Percentiles rank a stretch among this genome's conserved stretches.
phyloP scores from a whole-genome alignment of 2,329 filamentous ascomycete genomes.

The Xylariomycetidae sp. region DNA sequence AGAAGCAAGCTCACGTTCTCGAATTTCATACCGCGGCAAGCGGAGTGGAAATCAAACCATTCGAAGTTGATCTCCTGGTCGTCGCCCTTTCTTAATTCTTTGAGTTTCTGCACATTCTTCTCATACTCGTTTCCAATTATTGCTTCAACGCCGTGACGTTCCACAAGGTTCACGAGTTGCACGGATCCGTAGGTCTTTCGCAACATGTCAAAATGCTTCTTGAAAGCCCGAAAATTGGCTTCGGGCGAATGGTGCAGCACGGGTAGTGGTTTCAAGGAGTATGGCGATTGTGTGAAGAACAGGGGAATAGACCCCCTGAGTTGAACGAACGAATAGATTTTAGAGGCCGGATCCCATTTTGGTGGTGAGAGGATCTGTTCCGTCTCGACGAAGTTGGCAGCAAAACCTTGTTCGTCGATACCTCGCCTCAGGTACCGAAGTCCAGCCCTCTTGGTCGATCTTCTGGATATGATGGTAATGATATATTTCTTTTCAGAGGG shows the following conservation, averaged over 20 bases:
- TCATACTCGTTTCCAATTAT: constrained; percentile 77
- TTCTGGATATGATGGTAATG: constrained; percentile 86
- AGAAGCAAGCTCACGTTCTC: constrained; percentile 86
- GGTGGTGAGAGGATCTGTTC: constrained; percentile 83
- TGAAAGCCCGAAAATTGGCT: constrained; percentile 74
- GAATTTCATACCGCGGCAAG: constrained; percentile 95
- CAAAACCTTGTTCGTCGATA: constrained; percentile 81
- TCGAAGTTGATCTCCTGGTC: constrained; percentile 61
- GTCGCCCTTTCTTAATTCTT: constrained; percentile 51
- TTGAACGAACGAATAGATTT: constrained; percentile 80
- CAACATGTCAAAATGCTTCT: constrained; percentile 71
- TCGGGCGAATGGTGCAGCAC: constrained; percentile 75
- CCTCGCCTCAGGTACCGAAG: constrained; percentile 86
- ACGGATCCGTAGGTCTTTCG: constrained; percentile 67
- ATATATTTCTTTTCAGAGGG: constrained; percentile 58
- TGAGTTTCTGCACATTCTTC: constrained; percentile 60
- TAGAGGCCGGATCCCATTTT: constrained; percentile 57
- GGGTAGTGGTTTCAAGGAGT: constrained; percentile 84
- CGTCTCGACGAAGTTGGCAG: constrained; percentile 89
- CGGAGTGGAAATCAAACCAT: constrained; percentile 96
- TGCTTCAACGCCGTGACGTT: constrained; percentile 79
- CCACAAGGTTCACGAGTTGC: constrained; percentile 79
- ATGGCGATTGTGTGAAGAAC: constrained; percentile 93
- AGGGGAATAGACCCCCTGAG: constrained; percentile 86
- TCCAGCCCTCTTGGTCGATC: constrained; percentile 81